Conservation (phyloP, 805 yeast species). For the Cyberlindnera galapagoensis region DNA sequence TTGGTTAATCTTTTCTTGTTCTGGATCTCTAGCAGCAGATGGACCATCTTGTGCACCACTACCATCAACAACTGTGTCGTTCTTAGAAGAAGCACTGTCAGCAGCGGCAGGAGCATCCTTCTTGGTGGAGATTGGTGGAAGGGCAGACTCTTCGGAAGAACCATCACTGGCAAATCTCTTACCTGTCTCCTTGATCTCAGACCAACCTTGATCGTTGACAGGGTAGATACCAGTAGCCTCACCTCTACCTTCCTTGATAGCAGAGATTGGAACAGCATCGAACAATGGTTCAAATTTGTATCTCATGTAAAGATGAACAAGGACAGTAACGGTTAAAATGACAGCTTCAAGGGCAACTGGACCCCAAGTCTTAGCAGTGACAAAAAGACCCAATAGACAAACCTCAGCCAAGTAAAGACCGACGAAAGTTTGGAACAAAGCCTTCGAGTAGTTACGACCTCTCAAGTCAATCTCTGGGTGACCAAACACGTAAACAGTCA, state of each 20-base stretch:
- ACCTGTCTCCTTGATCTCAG: conserved; percentile 50
- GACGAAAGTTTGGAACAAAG: conserved; percentile 65
- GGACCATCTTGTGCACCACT: conserved; percentile 18
- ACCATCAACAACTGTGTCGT: conserved; percentile 22
- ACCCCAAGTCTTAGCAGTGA: conserved; percentile 75
- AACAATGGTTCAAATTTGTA: conserved; percentile 54
- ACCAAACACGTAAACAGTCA: conserved; percentile 54
- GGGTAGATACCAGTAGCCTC: conserved; percentile 45
- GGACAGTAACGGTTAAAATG: conserved; percentile 50
- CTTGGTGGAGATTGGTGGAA: conserved; percentile 12
- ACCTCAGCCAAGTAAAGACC: conserved; percentile 68
- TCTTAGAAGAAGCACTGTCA: conserved; percentile 24
- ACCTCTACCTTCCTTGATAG: conserved; percentile 31
- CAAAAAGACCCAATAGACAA: conserved; percentile 64
- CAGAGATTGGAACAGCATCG: conserved; percentile 67
- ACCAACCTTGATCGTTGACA: conserved; percentile 54
- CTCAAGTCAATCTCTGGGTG: conserved; percentile 48
- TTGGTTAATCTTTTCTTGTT: conserved; percentile 22
- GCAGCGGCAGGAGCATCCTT: conserved; percentile 15
- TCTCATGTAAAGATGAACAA: conserved; percentile 52
- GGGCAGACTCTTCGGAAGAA: conserved; percentile 24
- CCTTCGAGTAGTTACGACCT: conserved; percentile 70
- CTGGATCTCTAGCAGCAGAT: conserved; percentile 1
- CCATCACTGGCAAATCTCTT: conserved; percentile 21
- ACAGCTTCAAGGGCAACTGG: conserved; percentile 64